Percentiles rank a stretch among this genome's conserved stretches.
Evolutionary conservation across 2,329 filamentous ascomycete genomes (phyloP).

Genomic region (Colletotrichum tabaci): DNA sequence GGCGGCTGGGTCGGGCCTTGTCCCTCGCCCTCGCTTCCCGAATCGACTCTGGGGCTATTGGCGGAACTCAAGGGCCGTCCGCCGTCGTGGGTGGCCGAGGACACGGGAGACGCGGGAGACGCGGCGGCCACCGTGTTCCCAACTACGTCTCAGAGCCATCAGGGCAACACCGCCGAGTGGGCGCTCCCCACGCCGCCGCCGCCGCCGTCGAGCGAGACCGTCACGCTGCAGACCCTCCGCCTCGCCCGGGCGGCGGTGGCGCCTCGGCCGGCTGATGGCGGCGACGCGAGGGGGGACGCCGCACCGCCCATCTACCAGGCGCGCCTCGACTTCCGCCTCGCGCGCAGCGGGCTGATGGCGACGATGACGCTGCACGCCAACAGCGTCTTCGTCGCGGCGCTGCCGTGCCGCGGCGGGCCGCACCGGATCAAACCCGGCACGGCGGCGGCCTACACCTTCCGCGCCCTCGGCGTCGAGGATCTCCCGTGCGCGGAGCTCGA

Average conservation of each 20-base stretch:
- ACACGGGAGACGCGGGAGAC: neutral
- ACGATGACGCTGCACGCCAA: neutral
- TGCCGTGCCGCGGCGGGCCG: neutral
- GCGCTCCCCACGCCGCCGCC: neutral
- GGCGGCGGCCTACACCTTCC: neutral
- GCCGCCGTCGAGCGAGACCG: too few relatives aligned
- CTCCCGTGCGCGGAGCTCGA: too few relatives aligned
- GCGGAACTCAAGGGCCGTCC: neutral
- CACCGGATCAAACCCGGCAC: neutral
- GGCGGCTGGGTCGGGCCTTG: neutral
- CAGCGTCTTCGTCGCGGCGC: neutral
- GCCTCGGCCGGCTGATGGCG: neutral
- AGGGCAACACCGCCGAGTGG: neutral
- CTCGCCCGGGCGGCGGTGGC: neutral
- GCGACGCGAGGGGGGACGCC: neutral
- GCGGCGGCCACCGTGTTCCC: neutral
- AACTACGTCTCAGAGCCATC: neutral
- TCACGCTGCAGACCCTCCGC: neutral
- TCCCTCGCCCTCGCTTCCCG: neutral
- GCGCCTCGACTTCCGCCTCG: neutral
- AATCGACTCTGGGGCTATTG: neutral
- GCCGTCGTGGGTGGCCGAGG: neutral
- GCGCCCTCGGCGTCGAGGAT: neutral
- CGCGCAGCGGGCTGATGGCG: neutral
- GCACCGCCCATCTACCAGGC: neutral